Conservation (phyloP, 2,329 filamentous ascomycete species). For the Torrubiella hemipterigena region DNA sequence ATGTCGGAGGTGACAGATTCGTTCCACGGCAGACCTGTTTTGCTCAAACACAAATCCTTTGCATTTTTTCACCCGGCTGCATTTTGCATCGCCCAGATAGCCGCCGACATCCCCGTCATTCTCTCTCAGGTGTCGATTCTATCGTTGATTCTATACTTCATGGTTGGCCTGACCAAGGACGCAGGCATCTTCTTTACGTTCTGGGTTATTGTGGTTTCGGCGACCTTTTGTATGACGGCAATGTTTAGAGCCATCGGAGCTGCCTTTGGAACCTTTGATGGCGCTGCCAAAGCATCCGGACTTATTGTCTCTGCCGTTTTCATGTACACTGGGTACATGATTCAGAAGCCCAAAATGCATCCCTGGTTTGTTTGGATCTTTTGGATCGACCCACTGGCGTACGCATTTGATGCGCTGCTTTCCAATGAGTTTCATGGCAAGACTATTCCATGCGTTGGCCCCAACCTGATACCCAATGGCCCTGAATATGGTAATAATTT, state of each 20-base stretch:
- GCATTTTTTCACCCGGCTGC: slow-evolving; percentile 45
- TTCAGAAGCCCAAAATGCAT: slow-evolving; percentile 48
- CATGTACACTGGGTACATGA: slow-evolving; percentile 54
- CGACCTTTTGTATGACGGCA: slow-evolving; percentile 45
- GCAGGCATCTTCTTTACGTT: slow-evolving; percentile 60
- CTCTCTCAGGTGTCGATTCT: slow-evolving; percentile 48
- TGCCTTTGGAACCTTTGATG: slow-evolving; percentile 43
- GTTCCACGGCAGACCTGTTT: slow-evolving; percentile 45
- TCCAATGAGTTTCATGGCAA: slow-evolving; percentile 58
- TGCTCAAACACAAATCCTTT: slow-evolving; percentile 47
- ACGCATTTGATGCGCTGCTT: slow-evolving; percentile 56
- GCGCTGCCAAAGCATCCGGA: slow-evolving; percentile 44
- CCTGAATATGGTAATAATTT: slow-evolving; percentile 28
- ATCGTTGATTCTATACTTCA: slow-evolving; percentile 49
- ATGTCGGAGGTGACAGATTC: slow-evolving; percentile 56
- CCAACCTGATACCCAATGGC: slow-evolving; percentile 38
- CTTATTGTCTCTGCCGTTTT: slow-evolving; percentile 37
- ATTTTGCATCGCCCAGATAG: slow-evolving; percentile 44
- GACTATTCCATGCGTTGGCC: slow-evolving; percentile 34
- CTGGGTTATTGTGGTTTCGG: slow-evolving; percentile 39
- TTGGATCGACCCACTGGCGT: slow-evolving; percentile 56
- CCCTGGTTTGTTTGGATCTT: slow-evolving; percentile 52
- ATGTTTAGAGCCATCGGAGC: slow-evolving; percentile 45
- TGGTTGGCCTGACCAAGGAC: slow-evolving; percentile 57
- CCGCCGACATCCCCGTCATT: slow-evolving; percentile 42